Evolutionary conservation across 441 rosid genomes (phyloP), one percentile per base, ranked within the genome.

Genomic region (Erodium moschatum): DNA sequence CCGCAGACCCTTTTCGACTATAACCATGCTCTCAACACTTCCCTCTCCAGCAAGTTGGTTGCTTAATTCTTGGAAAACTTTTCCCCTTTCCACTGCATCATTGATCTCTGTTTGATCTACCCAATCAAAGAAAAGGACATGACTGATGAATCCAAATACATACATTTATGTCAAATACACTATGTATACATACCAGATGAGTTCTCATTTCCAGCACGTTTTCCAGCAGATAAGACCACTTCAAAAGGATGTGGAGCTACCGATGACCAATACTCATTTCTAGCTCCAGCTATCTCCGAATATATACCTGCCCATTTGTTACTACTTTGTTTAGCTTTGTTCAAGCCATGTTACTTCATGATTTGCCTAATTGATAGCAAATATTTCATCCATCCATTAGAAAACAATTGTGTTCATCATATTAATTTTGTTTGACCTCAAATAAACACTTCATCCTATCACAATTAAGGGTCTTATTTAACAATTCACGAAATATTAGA

Each of bases 181-280:
- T 24, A 24, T 24, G 27, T 2, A 24, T 40, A 31, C 76, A 78
- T 77, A 90, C 97, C 77, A 50, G 64, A 72, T 40, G 77, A 65
- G 5, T 24, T 2, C 27, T 24, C 27, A 24, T 74, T 77, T 75
- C 74, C 79, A 71, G 93, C 93, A 75, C 83, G 83, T 77, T 90
- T 81, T 79, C 97, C 96, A 2, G 96, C 91, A 2, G 85, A 84
- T 52, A 88, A 64, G 71, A 93, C 96, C 76, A 88, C 79, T 76
- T 93, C 95, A 72, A 74, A 65, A 11, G 98, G 93, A 77, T 84
- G 87, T 65, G 97, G 98, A 42, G 98, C 97, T 79, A 89, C 84
- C 42, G 96, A 86, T 75, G 96, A 86, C 98, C 98, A 93, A 75
- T 87, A 85, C 29, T 82, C 90, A 16, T 81, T 67, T 69, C 82